Evolutionary conservation across 1,139 yeast species (phyloP), one percentile per base, ranked within the genome.

Genomic region (Suhomyces bribrorum): DNA sequence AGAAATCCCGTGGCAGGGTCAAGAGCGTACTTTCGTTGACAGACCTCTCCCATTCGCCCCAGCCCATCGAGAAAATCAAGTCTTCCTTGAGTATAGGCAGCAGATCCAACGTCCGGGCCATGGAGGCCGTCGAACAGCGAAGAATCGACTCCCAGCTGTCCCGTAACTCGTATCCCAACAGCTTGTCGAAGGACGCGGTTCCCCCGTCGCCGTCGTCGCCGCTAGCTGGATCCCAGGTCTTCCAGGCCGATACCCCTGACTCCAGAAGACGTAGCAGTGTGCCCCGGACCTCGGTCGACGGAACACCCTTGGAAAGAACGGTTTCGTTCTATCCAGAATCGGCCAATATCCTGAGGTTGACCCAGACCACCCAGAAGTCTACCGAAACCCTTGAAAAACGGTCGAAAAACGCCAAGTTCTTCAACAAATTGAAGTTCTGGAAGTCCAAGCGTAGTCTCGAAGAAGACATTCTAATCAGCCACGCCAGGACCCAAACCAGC

Each of bases 1-100:
- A 67, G 22, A 67, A 77, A 49, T 78, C 83, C 20, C 64, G 77
- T 41, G 58, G 62, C 35, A 75, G 81, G 35, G 81, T 82, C 29
- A 66, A 58, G 40, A 66, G 72, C 45, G 77, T 56, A 0, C 54
- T 73, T 13, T 65, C 73, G 8, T 47, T 69, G 14, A 45, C 67
- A 4, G 73, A 67, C 17, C 60, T 57, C 30, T 22, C 41, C 15
- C 11, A 25, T 12, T 55, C 59, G 1, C 38, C 61, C 3, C 75
- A 66, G 40, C 75, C 75, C 1, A 51, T 70, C 24, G 77, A 71
- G 44, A 56, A 63, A 41, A 70, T 70, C 17, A 62, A 69, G 43
- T 64, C 73, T 5, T 57, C 66, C 14, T 56, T 71, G 31, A 69
- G 75, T 49, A 48, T 70, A 18, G 48, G 56, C 27, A 46, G 49